Percentiles rank a stretch among this genome's conserved stretches.
Conservation (phyloP, 331 rosid genomes). For the Rosa hybrid region DNA sequence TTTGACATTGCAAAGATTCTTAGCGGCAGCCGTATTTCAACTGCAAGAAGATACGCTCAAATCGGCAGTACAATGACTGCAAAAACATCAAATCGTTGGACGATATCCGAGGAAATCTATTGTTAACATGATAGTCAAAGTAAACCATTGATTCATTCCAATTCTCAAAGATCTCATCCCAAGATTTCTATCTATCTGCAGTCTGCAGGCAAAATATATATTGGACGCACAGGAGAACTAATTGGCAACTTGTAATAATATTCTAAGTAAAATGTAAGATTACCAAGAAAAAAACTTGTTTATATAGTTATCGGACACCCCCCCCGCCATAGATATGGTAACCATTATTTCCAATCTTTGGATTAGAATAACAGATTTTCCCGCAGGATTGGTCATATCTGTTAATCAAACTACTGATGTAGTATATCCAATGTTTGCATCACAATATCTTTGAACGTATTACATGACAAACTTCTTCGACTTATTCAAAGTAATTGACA, state of each 20-base stretch:
- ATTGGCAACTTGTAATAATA: background rate
- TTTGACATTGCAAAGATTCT: background rate
- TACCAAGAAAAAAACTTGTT: background rate
- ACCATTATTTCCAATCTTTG: background rate
- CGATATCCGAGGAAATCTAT: background rate
- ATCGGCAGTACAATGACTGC: background rate
- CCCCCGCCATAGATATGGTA: too few species aligned
- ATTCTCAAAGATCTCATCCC: background rate
- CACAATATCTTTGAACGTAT: background rate
- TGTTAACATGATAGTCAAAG: background rate
- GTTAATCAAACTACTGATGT: background rate
- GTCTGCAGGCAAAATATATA: background rate
- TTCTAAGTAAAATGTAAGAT: background rate
- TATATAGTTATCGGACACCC: background rate
- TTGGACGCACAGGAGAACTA: background rate
- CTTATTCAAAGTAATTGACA: background rate
- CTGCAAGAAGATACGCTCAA: constrained; percentile 8
- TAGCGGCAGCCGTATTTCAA: constrained; percentile 2
- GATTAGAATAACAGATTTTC: constrained; percentile 5
- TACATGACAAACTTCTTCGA: background rate
- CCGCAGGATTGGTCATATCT: background rate
- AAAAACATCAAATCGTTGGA: background rate
- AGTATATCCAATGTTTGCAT: background rate
- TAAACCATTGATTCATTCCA: background rate
- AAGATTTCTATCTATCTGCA: background rate